Evolutionary conservation across 345 rosid genomes (phyloP).

Genomic region (Syzygium jambos): DNA sequence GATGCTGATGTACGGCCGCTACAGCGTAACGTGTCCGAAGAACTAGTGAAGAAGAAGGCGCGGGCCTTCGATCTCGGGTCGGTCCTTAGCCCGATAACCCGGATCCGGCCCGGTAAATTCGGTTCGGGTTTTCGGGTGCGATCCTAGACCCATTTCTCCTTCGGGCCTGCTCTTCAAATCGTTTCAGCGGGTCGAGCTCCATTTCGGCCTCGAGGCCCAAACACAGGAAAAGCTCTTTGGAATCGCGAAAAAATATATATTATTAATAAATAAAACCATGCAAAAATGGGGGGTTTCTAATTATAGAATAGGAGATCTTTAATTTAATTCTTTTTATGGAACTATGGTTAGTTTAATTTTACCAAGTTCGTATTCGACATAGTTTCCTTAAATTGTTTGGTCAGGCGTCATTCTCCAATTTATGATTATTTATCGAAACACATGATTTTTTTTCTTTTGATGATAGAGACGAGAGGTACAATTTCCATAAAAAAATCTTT

Average conservation of each 20-base stretch:
- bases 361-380: accelerated
- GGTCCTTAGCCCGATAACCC: neutral
- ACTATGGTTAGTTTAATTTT: neutral
- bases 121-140: neutral
- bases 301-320: neutral
- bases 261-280: neutral
- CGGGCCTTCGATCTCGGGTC: neutral
- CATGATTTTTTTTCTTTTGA: neutral
- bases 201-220: neutral
- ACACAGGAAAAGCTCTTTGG: neutral
- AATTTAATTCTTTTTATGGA: neutral
- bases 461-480: accelerated
- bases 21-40: neutral
- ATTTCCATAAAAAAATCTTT: accelerated
- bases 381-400: neutral
- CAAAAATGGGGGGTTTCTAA: neutral
- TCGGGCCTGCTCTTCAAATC: neutral
- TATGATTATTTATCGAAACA: neutral
- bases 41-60: neutral
- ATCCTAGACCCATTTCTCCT: neutral
- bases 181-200: neutral
- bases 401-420: neutral
- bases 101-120: accelerated
- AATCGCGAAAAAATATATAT: neutral
- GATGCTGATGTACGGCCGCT: neutral